Base-by-base conservation (phyloP, 805 yeast genomes). In the Myxozyma udenii region DNA sequence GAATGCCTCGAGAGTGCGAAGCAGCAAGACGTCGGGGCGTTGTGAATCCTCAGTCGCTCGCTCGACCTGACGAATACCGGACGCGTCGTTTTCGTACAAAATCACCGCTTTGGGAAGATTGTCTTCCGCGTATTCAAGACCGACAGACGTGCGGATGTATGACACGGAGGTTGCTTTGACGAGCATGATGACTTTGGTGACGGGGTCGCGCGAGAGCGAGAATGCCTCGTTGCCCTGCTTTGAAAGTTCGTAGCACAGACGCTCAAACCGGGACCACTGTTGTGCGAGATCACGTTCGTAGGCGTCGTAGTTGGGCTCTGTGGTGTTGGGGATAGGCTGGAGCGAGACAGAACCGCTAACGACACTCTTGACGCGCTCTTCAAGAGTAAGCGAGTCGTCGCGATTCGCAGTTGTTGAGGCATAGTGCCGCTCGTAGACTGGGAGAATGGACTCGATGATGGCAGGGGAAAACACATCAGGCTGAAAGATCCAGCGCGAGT, bases 201-300 rank as follows among this genome's bases (percentile, higher is more conserved):
- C 66, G 1, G 68, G 64, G 37, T 71, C 74, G 22, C 72, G 59
- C n/a, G 68, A 67, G 1, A 85, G 62, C 1, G 81, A 70, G 35
- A 87, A 71, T 0, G 84, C 74, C 61, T 86, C 93, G 51, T 76
- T 74, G 18, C 80, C 73, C 42, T 76, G 74, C 52, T 78, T 83
- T 52, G 76, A 77, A 47, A 85, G 73, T 62, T 89, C 96, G 50
- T 77, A 78, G 64, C 95, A 83, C 23, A 89, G 71, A 1, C 86
- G 75, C 51, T 81, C 84, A 51, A 90, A 77, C 53, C 83, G 80
- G 30, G 77, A 71, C 85, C 95, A 83, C 60, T 82, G 82, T 26
- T 74, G 74, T 43, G 69, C 67, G n/a, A 74, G 55, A 36, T 71
- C 71, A 4, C 67, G 52, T 22, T 71, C 63, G 55, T 71, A 71